These are phyloP conservation scores for Sporothrix globosa DNA, from an alignment of 2,329 filamentous ascomycete species.

Conservation along the genomic window DNA sequence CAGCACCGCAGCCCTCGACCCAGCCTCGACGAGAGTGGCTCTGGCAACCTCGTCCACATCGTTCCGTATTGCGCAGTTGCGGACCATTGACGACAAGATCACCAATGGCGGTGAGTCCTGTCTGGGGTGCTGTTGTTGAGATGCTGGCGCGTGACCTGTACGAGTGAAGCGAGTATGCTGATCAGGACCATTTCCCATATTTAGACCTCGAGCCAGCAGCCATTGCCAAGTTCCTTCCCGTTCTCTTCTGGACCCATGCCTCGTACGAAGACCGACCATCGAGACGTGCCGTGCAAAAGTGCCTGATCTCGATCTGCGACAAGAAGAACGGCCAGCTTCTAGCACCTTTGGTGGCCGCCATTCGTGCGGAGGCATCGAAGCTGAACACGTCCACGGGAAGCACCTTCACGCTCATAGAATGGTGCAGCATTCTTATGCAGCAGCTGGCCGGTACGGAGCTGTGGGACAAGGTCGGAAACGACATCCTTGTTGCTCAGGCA, in stretches of 20 bases:
- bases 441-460: slow-evolving; percentile 63
- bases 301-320: slow-evolving; percentile 67
- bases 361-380: slow-evolving; percentile 76
- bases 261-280: slow-evolving; percentile 86
- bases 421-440: slow-evolving; percentile 80
- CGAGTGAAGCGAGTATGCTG: background rate
- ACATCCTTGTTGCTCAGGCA: slow-evolving; percentile 70
- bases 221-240: slow-evolving; percentile 62
- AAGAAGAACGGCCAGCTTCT: slow-evolving; percentile 62
- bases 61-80: slow-evolving; percentile 58
- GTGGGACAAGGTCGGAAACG: slow-evolving; percentile 67
- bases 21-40: slow-evolving; percentile 42
- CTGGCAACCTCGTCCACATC: slow-evolving; percentile 66
- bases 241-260: slow-evolving; percentile 85
- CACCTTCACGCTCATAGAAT: slow-evolving; percentile 88
- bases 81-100: slow-evolving; percentile 60
- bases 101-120: slow-evolving; percentile 54
- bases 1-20: slow-evolving; percentile 36
- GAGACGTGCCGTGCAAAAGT: slow-evolving; percentile 78
- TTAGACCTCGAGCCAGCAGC: slow-evolving; percentile 54
- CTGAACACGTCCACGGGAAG: slow-evolving; percentile 74
- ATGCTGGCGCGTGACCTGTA: background rate
- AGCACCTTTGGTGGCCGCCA: slow-evolving; percentile 64
- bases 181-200: background rate
- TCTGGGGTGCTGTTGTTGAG: background rate